phyloP scores from a whole-genome alignment of 805 yeast species.

The Teunomyces stri region DNA sequence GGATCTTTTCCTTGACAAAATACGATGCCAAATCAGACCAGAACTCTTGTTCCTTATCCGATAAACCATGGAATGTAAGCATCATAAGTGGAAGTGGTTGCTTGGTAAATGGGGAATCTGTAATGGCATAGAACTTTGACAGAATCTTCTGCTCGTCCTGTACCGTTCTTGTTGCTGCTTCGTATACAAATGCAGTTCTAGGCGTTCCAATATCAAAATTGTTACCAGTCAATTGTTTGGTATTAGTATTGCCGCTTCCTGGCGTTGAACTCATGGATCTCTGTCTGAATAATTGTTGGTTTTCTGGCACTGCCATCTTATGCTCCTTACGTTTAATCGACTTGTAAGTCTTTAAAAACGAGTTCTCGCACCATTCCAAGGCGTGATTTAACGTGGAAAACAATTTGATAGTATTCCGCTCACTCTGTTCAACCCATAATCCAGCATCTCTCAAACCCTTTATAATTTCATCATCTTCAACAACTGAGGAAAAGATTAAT shows the following conservation, averaged over 20 bases:
- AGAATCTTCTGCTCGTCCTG: conserved; percentile 40
- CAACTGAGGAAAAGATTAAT: conserved; percentile 75
- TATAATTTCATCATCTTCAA: conserved; percentile 62
- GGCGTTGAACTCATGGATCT: conserved; percentile 7
- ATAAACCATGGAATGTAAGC: conserved; percentile 62
- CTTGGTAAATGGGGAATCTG: conserved; percentile 32
- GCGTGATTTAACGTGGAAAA: conserved; percentile 83
- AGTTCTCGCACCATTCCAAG: conserved; percentile 95
- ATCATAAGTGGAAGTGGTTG: conserved; percentile 65
- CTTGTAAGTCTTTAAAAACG: conserved; percentile 66
- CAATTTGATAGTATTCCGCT: conserved; percentile 47
- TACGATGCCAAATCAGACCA: conserved; percentile 65
- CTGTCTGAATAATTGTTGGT: conserved; percentile 5
- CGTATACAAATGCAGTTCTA: conserved; percentile 49
- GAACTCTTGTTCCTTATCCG: conserved; percentile 46
- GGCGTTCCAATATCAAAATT: conserved; percentile 46
- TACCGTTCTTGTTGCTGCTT: conserved; percentile 49
- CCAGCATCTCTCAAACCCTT: conserved; percentile 82
- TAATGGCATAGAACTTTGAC: conserved; percentile 49
- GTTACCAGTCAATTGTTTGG: conserved; percentile 13
- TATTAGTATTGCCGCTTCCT: conserved; percentile 5
- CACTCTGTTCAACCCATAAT: conserved; percentile 49
- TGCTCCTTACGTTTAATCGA: conserved; percentile 20
- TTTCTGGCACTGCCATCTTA: conserved; percentile 11
- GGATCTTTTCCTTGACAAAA: conserved; percentile 47